phyloP scores from a whole-genome alignment of 495 filamentous ascomycete species.

The Podospora pseudopauciseta region DNA sequence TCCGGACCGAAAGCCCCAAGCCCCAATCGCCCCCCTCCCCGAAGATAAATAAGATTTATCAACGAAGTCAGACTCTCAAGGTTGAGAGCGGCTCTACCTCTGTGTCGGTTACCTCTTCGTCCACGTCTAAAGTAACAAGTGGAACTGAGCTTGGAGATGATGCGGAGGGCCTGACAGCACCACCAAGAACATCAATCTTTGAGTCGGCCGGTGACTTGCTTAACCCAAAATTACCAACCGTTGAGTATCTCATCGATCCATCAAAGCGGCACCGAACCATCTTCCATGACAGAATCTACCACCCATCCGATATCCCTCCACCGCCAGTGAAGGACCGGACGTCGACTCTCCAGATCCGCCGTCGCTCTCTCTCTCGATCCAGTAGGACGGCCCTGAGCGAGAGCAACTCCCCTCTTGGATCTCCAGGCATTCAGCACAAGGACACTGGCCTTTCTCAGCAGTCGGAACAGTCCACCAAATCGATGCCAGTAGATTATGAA shows the following conservation, averaged over 20 bases:
- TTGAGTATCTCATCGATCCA: constrained; percentile 77
- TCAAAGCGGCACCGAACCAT: constrained; percentile 83
- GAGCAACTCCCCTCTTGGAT: constrained; percentile 16
- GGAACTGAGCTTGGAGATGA: constrained; percentile 45
- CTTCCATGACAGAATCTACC: constrained; percentile 94
- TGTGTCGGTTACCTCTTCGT: constrained; percentile 33
- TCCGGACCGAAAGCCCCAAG: constrained; percentile 41
- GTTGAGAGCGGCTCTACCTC: constrained; percentile 39
- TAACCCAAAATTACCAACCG: constrained; percentile 79
- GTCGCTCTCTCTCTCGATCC: constrained; percentile 18
- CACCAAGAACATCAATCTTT: constrained; percentile 90
- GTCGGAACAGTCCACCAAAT: constrained; percentile 4
- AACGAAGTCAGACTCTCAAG: constrained; percentile 67
- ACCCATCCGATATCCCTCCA: constrained; percentile 87
- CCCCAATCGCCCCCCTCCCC: constrained; percentile 30
- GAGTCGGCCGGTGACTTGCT: constrained; percentile 90
- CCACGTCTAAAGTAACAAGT: constrained; percentile 38
- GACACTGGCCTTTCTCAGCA: constrained; percentile 31
- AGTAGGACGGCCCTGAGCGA: constrained; percentile 15
- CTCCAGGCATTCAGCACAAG: constrained; percentile 23
- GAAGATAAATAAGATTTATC: constrained; percentile 68
- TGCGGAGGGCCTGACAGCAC: constrained; percentile 51
- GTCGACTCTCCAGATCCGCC: constrained; percentile 34
- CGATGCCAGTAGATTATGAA: constrained; percentile 1
- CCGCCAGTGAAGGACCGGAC: constrained; percentile 62